Base-by-base conservation (phyloP, 2,329 filamentous ascomycete species). In the Aulographum hederae region DNA sequence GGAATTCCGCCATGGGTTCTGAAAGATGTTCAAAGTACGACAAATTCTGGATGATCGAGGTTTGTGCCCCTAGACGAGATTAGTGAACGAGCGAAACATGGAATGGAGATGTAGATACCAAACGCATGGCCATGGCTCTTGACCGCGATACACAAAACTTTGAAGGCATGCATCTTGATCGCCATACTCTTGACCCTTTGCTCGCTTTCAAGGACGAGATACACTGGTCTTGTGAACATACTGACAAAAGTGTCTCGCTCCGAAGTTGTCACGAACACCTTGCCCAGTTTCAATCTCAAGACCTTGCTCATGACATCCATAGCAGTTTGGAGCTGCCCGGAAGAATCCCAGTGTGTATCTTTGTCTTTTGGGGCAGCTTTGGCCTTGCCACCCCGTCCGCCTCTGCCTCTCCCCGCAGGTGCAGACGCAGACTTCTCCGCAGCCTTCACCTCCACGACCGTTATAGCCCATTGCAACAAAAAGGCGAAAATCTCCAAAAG, bases 1-100 rank as follows among this genome's bases (percentile, higher is more conserved):
- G 61, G 45, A 98, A 93, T 51, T 98, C 91, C 19, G 89, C 89
- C 89, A 98, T 98, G 2, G 89, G 89, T 48, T 98, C 89, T 1
- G 89, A 86, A n/a, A 98, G 60, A 53, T 98, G 89, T 56, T 98
- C 89, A 46, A 95, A 98, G 51, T 98, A 98, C 4, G 89, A 93
- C 41, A 98, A 59, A 48, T 89, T 95, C 53, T 98, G 89, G 33
- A 95, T 85, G 46, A 98, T 92, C 28, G 85, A 92, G 30, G 92
- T 95, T 64, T 98, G 89, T 2, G 89, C 89, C 32, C 80, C 81
- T 91, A 6, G 26, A 16, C 29, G 39, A 15, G 25, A 30, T 50
- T 33, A 50, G 43, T 26, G 23, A 21, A 6, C 6, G 6, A 3
- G 13, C 3, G n/a, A 8, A 17, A 31, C 5, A 8, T 6, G 5